Conservation (phyloP, 441 rosid species). For the Pelargonium myrrhifolium region DNA sequence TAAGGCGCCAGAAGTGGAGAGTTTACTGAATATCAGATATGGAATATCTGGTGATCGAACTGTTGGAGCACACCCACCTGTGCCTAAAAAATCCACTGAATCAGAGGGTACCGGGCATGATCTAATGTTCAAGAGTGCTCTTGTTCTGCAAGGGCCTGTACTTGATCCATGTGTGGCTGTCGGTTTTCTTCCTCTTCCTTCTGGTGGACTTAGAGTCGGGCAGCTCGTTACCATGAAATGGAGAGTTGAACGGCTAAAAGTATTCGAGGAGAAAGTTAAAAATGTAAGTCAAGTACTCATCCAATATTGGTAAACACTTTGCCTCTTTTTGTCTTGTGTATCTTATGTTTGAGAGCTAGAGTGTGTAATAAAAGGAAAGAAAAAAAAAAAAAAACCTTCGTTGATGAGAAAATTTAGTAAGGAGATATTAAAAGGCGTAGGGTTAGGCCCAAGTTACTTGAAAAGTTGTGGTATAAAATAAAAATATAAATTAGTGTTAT, state of each 20-base stretch:
- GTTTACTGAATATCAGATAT: conserved; percentile 73
- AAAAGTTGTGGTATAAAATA: too few relatives aligned
- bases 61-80: conserved; percentile 82
- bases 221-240: conserved; percentile 78
- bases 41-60: conserved; percentile 69
- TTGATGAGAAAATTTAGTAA: too few relatives aligned
- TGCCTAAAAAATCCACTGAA: conserved; percentile 29
- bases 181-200: conserved; percentile 84
- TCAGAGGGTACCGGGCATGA: conserved; percentile 36
- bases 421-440: too few relatives aligned
- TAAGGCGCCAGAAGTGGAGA: conserved; percentile 37
- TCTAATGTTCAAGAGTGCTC: conserved; percentile 71
- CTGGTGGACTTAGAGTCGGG: conserved; percentile 78
- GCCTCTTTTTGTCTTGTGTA: not conserved
- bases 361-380: too few relatives aligned
- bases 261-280: conserved; percentile 33
- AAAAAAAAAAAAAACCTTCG: too few relatives aligned
- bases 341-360: not conserved
- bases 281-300: conserved; percentile 31
- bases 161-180: conserved; percentile 92
- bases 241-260: conserved; percentile 89
- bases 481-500: too few relatives aligned
- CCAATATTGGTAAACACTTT: conserved; percentile 21
- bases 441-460: too few relatives aligned
- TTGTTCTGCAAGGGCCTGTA: conserved; percentile 76